Base-by-base conservation (phyloP, 176 grass and related monocot species). In the Triticum timopheevii region DNA sequence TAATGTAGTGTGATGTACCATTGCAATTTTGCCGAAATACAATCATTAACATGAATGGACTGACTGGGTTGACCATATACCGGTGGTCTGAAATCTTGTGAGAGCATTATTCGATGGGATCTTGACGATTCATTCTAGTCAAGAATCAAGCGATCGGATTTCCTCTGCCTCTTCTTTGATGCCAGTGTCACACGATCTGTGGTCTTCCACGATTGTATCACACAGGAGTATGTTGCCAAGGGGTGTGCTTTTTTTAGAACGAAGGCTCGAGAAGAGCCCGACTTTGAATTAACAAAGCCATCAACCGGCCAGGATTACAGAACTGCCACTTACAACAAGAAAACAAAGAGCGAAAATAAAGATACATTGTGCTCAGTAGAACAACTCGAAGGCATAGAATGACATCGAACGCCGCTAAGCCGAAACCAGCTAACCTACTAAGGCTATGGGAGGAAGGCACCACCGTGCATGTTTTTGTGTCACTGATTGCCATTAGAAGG, bases 11-110 rank as follows among this genome's bases (percentile, higher is more conserved):
- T 34, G 8, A 58, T 2, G 27, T 27, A 22, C 61, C 16, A 5
- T 24, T 38, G 78, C 72, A 82, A n/a, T 73, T 82, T 90, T 83
- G 73, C 49, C 20, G 8, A 44, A 58, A 42, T 23, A 49, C 42
- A 44, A 56, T 69, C 10, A 54, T 44, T 25, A 38, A 20, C 78
- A 28, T 86, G 6, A n/a, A 82, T 83, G 2, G 11, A 2, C 36
- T 13, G 38, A 24, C 50, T 22, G 27, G 59, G 10, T 82, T 8
- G 11, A 76, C 15, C 20, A 63, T 76, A 42, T 54, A 16, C 40
- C 10, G 17, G 20, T 63, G 5, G n/a, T 40, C 33, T 49, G 42
- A 35, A 50, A 77, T n/a, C n/a, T 61, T 54, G 15, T 34, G 63
- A 64, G 42, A 47, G 42, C 38, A 73, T 1, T 27, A 33, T 44